phyloP scores from a whole-genome alignment of 306 rosid species.

The Chamaecrista fasciculata region DNA sequence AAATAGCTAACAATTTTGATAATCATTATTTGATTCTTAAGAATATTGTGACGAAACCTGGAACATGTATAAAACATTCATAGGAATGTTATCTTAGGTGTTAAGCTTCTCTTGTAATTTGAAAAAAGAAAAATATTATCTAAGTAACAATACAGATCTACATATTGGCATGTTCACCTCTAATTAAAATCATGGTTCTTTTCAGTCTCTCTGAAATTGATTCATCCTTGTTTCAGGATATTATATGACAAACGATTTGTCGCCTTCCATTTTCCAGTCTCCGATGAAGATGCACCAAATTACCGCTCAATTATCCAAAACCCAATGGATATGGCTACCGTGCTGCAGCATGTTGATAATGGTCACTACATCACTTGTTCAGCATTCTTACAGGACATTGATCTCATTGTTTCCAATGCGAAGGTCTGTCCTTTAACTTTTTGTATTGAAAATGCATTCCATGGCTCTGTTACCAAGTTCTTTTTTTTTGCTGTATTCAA shows the following conservation, averaged over 20 bases:
- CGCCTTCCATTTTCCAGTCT: slow-evolving; percentile 92
- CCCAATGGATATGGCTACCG: slow-evolving; percentile 88
- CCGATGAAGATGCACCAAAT: slow-evolving; percentile 97
- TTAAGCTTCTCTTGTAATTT: too few relatives aligned
- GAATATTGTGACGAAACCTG: too few relatives aligned
- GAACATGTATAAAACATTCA: too few relatives aligned
- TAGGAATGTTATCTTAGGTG: too few relatives aligned
- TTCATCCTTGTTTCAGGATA: slow-evolving; percentile 56
- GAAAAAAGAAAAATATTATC: too few relatives aligned
- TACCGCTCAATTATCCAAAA: slow-evolving; percentile 84
- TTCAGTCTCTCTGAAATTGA: background rate
- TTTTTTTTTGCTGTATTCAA: slow-evolving; percentile 24
- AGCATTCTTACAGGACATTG: slow-evolving; percentile 75
- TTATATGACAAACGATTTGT: slow-evolving; percentile 89
- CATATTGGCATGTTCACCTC: too few relatives aligned
- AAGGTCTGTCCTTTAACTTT: slow-evolving; percentile 45
- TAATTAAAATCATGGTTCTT: too few relatives aligned
- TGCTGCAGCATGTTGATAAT: slow-evolving; percentile 87
- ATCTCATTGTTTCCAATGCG: slow-evolving; percentile 91
- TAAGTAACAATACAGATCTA: too few relatives aligned
- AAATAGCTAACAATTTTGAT: too few relatives aligned
- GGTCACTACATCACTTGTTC: slow-evolving; percentile 78
- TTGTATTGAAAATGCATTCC: too few relatives aligned
- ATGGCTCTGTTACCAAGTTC: too few relatives aligned
- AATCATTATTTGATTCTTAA: too few relatives aligned